phyloP scores from a whole-genome alignment of 2,329 filamentous ascomycete genomes.

The Pyrenophora graminea region DNA sequence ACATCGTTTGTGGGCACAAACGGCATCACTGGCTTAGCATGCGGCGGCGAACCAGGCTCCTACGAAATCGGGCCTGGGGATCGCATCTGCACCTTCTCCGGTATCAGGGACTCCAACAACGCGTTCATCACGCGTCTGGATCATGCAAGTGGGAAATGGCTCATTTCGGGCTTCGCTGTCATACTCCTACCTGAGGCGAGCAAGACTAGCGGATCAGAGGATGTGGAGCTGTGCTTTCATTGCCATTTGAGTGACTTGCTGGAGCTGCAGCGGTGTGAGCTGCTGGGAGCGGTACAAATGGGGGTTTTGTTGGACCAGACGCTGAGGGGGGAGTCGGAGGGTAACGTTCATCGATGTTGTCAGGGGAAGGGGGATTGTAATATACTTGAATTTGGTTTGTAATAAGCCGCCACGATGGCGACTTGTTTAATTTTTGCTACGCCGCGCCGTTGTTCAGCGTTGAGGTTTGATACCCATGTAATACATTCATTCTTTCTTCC shows the following conservation, averaged over 20 bases:
- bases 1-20: constrained; percentile 17
- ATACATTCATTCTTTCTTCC: background rate
- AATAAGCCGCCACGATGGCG: background rate
- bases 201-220: no score
- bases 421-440: background rate
- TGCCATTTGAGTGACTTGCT: constrained; percentile 21
- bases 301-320: constrained; percentile 12
- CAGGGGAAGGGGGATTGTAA: background rate
- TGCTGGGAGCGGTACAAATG: constrained; percentile 13
- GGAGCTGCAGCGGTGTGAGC: constrained; percentile 17
- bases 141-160: constrained; percentile 5
- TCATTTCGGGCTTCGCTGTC: constrained; percentile 14
- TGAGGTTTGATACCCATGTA: background rate
- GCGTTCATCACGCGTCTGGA: constrained; percentile 10
- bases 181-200: constrained; percentile 8
- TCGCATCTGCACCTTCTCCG: constrained; percentile 17
- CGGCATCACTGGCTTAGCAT: constrained; percentile 13
- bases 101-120: constrained; percentile 10
- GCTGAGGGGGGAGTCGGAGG: background rate
- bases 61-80: constrained; percentile 8
- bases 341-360: constrained; percentile 3
- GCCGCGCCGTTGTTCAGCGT: background rate
- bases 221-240: constrained; percentile 16
- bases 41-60: constrained; percentile 5
- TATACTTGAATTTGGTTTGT: constrained; percentile 9